Percentiles rank a stretch among this genome's conserved stretches.
phyloP scores from a whole-genome alignment of 208 protist species.

The Wallacemonas sp. region DNA sequence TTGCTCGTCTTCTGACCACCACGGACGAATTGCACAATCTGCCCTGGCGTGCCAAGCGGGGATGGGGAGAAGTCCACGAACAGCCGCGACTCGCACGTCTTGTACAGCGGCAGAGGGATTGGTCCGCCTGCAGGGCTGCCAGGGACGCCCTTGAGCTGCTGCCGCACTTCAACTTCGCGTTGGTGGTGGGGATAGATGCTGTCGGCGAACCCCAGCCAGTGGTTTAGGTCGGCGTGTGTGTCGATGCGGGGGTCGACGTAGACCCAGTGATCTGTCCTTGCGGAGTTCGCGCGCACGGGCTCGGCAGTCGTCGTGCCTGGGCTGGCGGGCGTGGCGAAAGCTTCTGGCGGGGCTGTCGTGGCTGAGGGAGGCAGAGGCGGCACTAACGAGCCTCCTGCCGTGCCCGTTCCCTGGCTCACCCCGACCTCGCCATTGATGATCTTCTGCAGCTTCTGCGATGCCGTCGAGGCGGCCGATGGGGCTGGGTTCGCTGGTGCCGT shows the following conservation, averaged over 20 bases:
- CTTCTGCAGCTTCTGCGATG: constrained; percentile 6
- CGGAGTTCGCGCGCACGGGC: background rate
- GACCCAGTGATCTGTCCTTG: constrained; percentile 15
- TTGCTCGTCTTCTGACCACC: constrained; percentile 10
- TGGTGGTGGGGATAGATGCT: constrained; percentile 49
- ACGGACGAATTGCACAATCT: constrained; percentile 55
- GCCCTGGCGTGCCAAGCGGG: constrained; percentile 27
- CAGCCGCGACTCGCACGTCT: constrained; percentile 34
- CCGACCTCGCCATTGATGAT: constrained; percentile 9
- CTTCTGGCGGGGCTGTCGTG: background rate
- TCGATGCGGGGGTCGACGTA: constrained; percentile 56
- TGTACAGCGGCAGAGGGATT: background rate
- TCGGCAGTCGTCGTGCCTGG: constrained; percentile 6
- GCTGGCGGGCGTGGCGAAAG: too few relatives aligned
- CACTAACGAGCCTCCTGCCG: background rate
- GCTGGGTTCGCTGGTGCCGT: background rate
- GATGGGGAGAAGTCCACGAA: constrained; percentile 53
- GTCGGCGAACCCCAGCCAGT: constrained; percentile 59
- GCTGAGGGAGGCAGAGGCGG: constrained; percentile 6
- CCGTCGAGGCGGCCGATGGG: background rate
- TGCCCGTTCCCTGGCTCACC: background rate
- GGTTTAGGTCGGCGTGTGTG: constrained; percentile 31
- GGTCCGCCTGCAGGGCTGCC: constrained; percentile 3
- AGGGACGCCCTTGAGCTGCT: background rate
- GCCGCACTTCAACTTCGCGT: background rate